Percentiles rank a stretch among this genome's conserved stretches.
Conservation (phyloP, 306 rosid genomes). For the Malus domestica region ASM211411v1 NC_041803.1:6769001-6769500, state of each 20-base stretch:
- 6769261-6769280: constrained; percentile 45
- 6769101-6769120: constrained; percentile 74
- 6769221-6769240: not conserved
- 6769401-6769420: constrained; percentile 85
- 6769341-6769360: constrained; percentile 21
- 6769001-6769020: constrained; percentile 12
- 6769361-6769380: constrained; percentile 58
- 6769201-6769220: not conserved
- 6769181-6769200: not conserved
- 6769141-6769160: constrained; percentile 54
- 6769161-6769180: not conserved
- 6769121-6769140: constrained; percentile 89
- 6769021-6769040: constrained; percentile 79
- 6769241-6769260: constrained; percentile 33
- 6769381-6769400: constrained; percentile 66
- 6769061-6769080: constrained; percentile 27
- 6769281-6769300: constrained; percentile 21
- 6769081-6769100: constrained; percentile 45
- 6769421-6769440: constrained; percentile 80
- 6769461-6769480: constrained; percentile 76
- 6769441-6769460: constrained; percentile 86
- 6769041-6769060: constrained; percentile 63
- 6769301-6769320: constrained; percentile 23
- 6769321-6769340: constrained; percentile 23
- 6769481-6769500: constrained; percentile 70